Percentiles rank a stretch among this genome's conserved stretches.
These are phyloP conservation scores for Sherardia arvensis DNA, from an alignment of 257 asterid species.

Conservation along the genomic window DNA sequence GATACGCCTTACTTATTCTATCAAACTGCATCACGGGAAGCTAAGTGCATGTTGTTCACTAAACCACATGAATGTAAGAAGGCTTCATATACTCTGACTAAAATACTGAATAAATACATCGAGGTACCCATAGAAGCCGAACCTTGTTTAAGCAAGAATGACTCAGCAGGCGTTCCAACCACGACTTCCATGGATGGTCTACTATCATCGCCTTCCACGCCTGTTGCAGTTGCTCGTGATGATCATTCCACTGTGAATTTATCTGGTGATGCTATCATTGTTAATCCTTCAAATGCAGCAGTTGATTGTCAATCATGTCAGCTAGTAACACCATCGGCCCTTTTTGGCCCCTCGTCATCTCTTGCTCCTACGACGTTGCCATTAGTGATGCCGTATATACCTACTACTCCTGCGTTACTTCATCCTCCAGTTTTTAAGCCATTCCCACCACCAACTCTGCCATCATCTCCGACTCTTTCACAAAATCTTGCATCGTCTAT, in stretches of 20 bases:
- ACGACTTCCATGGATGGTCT: slow-evolving; percentile 80
- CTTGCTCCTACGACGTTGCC: slow-evolving; percentile 48
- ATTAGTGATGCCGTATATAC: slow-evolving; percentile 40
- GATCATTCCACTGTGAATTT: slow-evolving; percentile 74
- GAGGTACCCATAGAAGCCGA: slow-evolving; percentile 67
- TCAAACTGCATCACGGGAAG: slow-evolving; percentile 70
- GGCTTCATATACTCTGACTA: slow-evolving; percentile 61
- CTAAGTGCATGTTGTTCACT: slow-evolving; percentile 91
- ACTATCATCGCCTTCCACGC: slow-evolving; percentile 45
- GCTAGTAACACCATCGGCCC: slow-evolving; percentile 71
- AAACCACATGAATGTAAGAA: slow-evolving; percentile 69
- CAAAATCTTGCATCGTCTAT: slow-evolving; percentile 44
- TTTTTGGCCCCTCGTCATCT: slow-evolving; percentile 64
- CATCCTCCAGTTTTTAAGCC: slow-evolving; percentile 96
- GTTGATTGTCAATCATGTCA: slow-evolving; percentile 42
- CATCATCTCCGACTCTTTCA: slow-evolving; percentile 76
- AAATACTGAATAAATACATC: slow-evolving; percentile 62
- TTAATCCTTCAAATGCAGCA: slow-evolving; percentile 42
- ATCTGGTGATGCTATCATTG: slow-evolving; percentile 67
- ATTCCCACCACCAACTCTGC: slow-evolving; percentile 94
- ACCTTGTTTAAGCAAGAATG: too few species aligned
- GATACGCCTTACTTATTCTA: slow-evolving; percentile 75
- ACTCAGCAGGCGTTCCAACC: too few species aligned
- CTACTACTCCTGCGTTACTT: slow-evolving; percentile 68
- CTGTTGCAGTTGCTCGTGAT: slow-evolving; percentile 47